Percentiles rank a stretch among this genome's conserved stretches.
Conservation (phyloP, 1,139 yeast species). For the Suhomyces yuchorum region DNA sequence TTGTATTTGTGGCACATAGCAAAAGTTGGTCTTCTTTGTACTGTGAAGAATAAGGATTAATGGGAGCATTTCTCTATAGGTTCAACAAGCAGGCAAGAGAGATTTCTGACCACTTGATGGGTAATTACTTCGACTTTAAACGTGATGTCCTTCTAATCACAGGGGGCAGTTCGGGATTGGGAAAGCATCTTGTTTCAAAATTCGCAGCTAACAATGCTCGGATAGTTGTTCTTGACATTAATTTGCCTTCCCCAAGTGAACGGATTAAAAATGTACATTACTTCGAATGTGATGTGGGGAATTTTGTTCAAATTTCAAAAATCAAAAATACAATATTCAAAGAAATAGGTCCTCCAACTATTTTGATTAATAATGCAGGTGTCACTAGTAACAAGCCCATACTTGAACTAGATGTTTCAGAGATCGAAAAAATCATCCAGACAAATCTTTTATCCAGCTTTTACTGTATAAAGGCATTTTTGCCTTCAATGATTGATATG, state of each 20-base stretch:
- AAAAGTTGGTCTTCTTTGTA: background rate
- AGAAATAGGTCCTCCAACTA: constrained; percentile 61
- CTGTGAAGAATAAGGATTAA: background rate
- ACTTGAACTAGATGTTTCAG: constrained; percentile 53
- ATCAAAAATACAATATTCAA: constrained; percentile 39
- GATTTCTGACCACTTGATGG: constrained; percentile 43
- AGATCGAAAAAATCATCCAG: constrained; percentile 60
- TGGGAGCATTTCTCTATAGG: constrained; percentile 15
- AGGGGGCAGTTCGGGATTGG: constrained; percentile 82
- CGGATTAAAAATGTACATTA: constrained; percentile 50
- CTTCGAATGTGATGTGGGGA: constrained; percentile 69
- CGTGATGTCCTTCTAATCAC: constrained; percentile 72
- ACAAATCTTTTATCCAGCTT: constrained; percentile 73
- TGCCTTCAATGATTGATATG: constrained; percentile 68
- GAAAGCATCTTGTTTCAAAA: constrained; percentile 56
- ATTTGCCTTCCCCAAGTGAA: constrained; percentile 49
- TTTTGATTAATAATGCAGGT: constrained; percentile 84
- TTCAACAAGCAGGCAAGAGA: constrained; percentile 34
- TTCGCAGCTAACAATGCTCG: constrained; percentile 45
- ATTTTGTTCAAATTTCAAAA: constrained; percentile 37
- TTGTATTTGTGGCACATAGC: background rate
- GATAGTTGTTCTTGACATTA: constrained; percentile 68
- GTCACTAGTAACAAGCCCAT: constrained; percentile 62
- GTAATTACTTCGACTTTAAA: constrained; percentile 51
- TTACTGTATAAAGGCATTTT: constrained; percentile 65